Evolutionary conservation across 2,329 filamentous ascomycete species (phyloP), one percentile per base, ranked within the genome.

Genomic region (Elsinoe batatas): DNA sequence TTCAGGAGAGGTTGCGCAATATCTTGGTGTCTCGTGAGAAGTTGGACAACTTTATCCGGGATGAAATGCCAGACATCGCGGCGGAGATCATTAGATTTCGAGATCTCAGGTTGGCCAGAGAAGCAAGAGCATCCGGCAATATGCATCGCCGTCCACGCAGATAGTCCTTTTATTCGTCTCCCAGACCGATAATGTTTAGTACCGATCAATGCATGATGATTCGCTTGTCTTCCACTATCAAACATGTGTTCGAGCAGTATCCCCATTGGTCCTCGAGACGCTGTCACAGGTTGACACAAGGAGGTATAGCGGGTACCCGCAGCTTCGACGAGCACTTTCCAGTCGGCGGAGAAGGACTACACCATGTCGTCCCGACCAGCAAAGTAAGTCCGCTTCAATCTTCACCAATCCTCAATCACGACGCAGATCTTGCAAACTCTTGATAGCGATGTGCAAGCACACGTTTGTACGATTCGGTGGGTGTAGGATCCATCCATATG

Each of bases 41-140:
- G 2, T 63, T 64, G 32, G 65, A 66, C 47, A 63, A 67, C 37
- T 55, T 66, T 40, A 63, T 62, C 2, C 61, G 59, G 7, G 64
- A 63, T 22, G 60, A 64, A 37, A 58, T 59, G 44, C 44, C 44
- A 4, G 26, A 49, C 13, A 35, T 20, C 5, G 44, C 26, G 20
- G 13, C 12, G 10, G 44, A 33, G 3, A 49, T 49, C 8, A 35
- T 33, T 3, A 12, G 44, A 3, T 15, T 35, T 26, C 32, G 30
- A 13, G 44, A 33, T 15, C 33, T 49, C 22, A 17, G 32, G 18
- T 33, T 20, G 17, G 44, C 44, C 3, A 49, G 30, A 35, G 26
- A 35, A 18, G 44, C 30, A 7, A 49, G 22, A 49, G 44, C 44
- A 30, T 13, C 30, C 15, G 40, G 40, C 8, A 18, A 26, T 30